Evolutionary conservation across 345 rosid genomes (phyloP).

Genomic region (Aegle marmelos): DNA sequence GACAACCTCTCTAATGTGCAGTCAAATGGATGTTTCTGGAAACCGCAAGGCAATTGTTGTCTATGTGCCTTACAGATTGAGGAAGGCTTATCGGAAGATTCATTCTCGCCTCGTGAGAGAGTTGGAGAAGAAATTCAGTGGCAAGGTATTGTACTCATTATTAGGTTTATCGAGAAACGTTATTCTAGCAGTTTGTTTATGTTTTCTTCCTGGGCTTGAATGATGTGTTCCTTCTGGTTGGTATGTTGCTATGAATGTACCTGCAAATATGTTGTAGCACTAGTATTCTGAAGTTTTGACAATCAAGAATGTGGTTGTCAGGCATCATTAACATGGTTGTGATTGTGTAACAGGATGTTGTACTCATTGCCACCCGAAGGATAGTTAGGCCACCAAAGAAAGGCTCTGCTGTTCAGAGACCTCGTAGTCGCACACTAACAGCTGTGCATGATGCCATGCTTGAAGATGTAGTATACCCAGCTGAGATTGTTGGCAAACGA

Average conservation of each 20-base stretch:
- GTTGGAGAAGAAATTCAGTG: slow-evolving; percentile 94
- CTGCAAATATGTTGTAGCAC: neutral
- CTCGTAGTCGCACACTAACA: slow-evolving; percentile 78
- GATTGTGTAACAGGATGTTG: slow-evolving; percentile 50
- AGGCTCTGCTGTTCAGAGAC: slow-evolving; percentile 86
- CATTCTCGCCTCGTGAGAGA: slow-evolving; percentile 84
- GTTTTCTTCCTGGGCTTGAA: neutral
- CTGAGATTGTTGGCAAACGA: slow-evolving; percentile 90
- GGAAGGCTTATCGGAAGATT: slow-evolving; percentile 83
- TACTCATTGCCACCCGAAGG: slow-evolving; percentile 70
- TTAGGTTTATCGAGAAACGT: neutral
- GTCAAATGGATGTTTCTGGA: slow-evolving; percentile 73
- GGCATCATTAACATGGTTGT: neutral
- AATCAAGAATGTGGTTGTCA: neutral
- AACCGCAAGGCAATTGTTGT: slow-evolving; percentile 81
- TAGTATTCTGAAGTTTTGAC: neutral
- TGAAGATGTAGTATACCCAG: slow-evolving; percentile 80
- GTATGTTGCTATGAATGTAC: neutral
- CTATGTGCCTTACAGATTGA: slow-evolving; percentile 73
- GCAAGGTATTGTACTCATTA: slow-evolving; percentile 44
- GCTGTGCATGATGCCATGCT: slow-evolving; percentile 80
- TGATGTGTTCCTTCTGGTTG: neutral
- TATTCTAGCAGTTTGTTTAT: neutral
- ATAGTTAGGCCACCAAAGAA: slow-evolving; percentile 86
- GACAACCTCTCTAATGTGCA: slow-evolving; percentile 21